Conservation (phyloP, 208 protist genomes). For the Lotmaria passim region DNA sequence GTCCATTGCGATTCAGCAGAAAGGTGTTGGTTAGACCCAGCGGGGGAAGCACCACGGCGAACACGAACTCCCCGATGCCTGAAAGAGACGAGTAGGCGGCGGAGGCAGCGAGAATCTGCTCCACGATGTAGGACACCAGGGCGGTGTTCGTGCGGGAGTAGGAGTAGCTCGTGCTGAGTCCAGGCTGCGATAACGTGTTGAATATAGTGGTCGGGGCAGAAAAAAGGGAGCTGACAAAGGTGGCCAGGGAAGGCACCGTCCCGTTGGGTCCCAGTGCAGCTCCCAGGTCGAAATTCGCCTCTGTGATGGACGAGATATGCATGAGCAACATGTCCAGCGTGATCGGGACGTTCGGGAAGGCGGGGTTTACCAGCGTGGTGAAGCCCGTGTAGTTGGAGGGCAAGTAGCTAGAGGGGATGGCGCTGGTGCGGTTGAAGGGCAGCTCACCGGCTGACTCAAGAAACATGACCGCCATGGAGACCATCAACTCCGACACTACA, state of each 20-base stretch:
- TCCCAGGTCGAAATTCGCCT: slow-evolving; percentile 31
- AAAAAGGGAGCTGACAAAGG: slow-evolving; percentile 52
- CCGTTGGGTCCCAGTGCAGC: slow-evolving; percentile 13
- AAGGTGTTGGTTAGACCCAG: slow-evolving; percentile 60
- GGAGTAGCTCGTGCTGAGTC: slow-evolving; percentile 30
- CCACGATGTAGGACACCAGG: slow-evolving; percentile 58
- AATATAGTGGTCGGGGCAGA: slow-evolving; percentile 7
- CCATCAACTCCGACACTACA: slow-evolving; percentile 53
- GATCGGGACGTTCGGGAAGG: slow-evolving; percentile 31
- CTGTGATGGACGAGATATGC: slow-evolving; percentile 66
- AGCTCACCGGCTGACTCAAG: slow-evolving; percentile 38
- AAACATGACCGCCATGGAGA: slow-evolving; percentile 50
- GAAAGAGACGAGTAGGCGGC: slow-evolving; percentile 7
- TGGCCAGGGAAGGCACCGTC: slow-evolving; percentile 22
- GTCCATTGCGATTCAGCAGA: slow-evolving; percentile 37
- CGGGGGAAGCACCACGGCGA: slow-evolving; percentile 43
- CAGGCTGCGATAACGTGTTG: slow-evolving; percentile 20
- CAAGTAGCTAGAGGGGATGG: slow-evolving; percentile 53
- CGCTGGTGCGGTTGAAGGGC: slow-evolving; percentile 41
- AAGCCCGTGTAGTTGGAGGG: slow-evolving; percentile 26
- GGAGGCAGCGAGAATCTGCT: slow-evolving; percentile 36
- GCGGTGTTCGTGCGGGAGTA: slow-evolving; percentile 66
- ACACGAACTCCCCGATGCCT: slow-evolving; percentile 42
- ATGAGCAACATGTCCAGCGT: slow-evolving; percentile 66
- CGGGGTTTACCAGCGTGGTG: slow-evolving; percentile 24